These are phyloP conservation scores for Speleostelium caveatum DNA, from an alignment of 78 protist genomes.

Conservation along the genomic window DNA sequence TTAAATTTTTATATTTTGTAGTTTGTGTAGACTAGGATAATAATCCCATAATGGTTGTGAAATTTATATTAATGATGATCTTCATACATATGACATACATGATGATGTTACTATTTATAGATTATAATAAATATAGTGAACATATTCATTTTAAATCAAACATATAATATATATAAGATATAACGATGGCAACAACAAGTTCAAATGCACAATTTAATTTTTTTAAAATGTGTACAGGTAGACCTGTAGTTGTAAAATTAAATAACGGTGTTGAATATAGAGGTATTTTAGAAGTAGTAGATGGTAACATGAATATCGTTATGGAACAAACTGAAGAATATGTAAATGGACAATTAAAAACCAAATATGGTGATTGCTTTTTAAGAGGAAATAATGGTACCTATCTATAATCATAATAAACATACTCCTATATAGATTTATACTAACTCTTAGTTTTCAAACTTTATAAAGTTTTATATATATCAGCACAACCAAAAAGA, in stretches of 20 bases:
- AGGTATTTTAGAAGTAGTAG: constrained; percentile 96
- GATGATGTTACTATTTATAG: no score
- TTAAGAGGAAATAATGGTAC: constrained; percentile 97
- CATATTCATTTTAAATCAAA: no score
- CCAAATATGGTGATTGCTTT: constrained; percentile 94
- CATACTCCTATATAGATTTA: neutral
- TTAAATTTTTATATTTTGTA: no score
- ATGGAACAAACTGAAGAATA: constrained; percentile 98
- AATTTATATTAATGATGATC: no score
- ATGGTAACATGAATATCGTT: constrained; percentile 97
- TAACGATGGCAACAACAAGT: no score
- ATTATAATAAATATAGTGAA: no score
- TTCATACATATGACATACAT: no score
- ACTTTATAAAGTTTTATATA: constrained; percentile 49
- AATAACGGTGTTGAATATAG: constrained; percentile 96
- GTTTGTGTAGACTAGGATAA: no score
- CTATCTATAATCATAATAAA: neutral
- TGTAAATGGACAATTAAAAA: constrained; percentile 90
- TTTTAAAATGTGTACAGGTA: constrained; percentile 91
- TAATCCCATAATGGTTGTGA: no score
- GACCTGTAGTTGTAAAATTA: constrained; percentile 97
- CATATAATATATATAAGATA: no score
- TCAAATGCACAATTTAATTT: constrained; percentile 87
- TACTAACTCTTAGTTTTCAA: neutral
- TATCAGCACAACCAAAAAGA: constrained; percentile 71